A percentile compares a stretch with the other conserved stretches of the same genome.
Conservation (phyloP, 805 yeast species). For the Alloascoidea hylecoeti region DNA sequence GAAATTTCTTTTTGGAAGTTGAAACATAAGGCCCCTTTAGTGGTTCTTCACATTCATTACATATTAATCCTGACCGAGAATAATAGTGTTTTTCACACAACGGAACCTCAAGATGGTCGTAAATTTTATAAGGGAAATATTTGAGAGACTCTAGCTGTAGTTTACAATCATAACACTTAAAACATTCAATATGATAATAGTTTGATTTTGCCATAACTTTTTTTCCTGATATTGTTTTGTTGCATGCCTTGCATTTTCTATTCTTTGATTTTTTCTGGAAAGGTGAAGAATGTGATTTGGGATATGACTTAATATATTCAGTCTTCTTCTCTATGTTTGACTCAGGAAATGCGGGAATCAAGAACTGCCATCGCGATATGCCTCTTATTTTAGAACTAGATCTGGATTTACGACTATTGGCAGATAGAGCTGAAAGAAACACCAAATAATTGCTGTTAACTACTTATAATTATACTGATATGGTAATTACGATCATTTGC, state of each 20-base stretch:
- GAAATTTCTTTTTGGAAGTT: not conserved
- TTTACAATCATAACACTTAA: not conserved
- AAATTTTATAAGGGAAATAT: not conserved
- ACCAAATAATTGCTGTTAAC: too few species aligned
- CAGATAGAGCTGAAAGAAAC: too few species aligned
- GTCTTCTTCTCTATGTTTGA: not conserved
- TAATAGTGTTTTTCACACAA: not conserved
- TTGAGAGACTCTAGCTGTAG: not conserved
- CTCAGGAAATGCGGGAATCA: not conserved
- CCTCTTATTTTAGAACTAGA: too few species aligned
- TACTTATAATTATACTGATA: too few species aligned
- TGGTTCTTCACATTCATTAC: not conserved
- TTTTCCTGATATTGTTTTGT: not conserved
- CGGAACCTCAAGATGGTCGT: too few species aligned
- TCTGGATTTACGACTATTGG: too few species aligned
- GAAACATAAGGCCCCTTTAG: not conserved
- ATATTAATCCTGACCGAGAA: not conserved
- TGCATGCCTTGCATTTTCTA: not conserved
- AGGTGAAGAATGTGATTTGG: not conserved
- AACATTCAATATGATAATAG: not conserved
- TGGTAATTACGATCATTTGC: too few species aligned
- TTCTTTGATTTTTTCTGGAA: not conserved
- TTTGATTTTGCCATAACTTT: not conserved
- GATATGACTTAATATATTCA: not conserved
- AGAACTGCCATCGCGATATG: too few species aligned